A percentile compares a stretch with the other conserved stretches of the same genome.
These are phyloP conservation scores for Actinidia arguta DNA, from an alignment of 179 eudicot genomes.

Conservation along the genomic window DNA sequence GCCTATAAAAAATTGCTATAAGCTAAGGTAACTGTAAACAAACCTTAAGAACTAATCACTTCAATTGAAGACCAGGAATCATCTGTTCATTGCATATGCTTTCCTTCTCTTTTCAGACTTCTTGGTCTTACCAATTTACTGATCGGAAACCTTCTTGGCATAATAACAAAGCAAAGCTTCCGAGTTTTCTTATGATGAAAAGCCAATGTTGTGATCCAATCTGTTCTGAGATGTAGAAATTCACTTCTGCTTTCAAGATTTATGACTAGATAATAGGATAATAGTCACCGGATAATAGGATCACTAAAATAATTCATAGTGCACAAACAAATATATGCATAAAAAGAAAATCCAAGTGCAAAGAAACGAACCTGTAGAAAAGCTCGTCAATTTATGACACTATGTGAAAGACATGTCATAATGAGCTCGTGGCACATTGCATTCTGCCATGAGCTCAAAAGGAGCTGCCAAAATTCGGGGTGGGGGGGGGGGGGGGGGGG, in stretches of 20 bases:
- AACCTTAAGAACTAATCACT: too few species aligned
- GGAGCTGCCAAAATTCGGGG: too few species aligned
- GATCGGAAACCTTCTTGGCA: slow-evolving; percentile 16
- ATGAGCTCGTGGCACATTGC: slow-evolving; percentile 95
- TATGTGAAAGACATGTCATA: slow-evolving; percentile 89
- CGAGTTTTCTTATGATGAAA: background rate
- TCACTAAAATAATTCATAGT: too few species aligned
- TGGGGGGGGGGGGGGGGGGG: too few species aligned
- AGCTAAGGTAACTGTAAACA: background rate
- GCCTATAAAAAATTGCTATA: too few species aligned
- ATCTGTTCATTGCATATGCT: background rate
- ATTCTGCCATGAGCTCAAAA: slow-evolving; percentile 87
- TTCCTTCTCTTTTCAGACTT: background rate
- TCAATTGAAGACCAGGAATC: too few species aligned
- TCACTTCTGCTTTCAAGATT: too few species aligned
- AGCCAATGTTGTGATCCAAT: slow-evolving; percentile 23
- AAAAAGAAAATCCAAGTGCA: background rate
- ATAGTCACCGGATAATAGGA: too few species aligned
- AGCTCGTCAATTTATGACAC: slow-evolving; percentile 87
- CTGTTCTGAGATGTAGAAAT: too few species aligned
- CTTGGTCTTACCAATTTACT: background rate
- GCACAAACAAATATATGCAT: too few species aligned
- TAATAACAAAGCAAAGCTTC: slow-evolving; percentile 17
- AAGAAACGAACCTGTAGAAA: slow-evolving; percentile 76
- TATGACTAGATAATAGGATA: too few species aligned